Conservation (phyloP, 192 early-diverging fungal species). For the Mortierella claussenii region DNA sequence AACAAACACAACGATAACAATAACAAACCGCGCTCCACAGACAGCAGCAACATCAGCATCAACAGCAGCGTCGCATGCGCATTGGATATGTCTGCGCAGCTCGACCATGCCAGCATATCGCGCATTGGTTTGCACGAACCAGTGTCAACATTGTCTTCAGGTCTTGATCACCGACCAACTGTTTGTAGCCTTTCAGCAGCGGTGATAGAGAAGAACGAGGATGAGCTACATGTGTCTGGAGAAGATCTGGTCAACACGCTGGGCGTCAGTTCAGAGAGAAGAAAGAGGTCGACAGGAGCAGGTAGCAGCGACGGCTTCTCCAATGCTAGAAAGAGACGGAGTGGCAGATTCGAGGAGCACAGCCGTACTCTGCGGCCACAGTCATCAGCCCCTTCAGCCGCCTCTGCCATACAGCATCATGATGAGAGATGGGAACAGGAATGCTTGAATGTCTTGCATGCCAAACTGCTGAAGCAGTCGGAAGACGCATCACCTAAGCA, state of each 20-base stretch:
- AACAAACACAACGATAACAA: background rate
- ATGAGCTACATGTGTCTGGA: background rate
- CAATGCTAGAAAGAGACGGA: constrained; percentile 15
- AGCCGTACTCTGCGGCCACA: background rate
- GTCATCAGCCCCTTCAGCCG: background rate
- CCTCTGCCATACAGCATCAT: background rate
- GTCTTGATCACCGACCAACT: background rate
- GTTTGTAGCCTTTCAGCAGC: no score
- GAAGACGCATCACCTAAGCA: background rate
- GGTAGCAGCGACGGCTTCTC: background rate
- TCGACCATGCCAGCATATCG: background rate
- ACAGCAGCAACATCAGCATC: background rate
- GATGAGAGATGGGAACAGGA: no score
- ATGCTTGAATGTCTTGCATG: no score
- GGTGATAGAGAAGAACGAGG: no score
- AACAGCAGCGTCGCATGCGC: background rate
- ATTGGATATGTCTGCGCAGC: constrained; percentile 23
- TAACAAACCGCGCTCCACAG: background rate
- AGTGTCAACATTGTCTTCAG: background rate
- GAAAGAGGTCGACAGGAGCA: constrained; percentile 8
- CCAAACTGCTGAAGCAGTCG: background rate
- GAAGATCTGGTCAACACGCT: constrained; percentile 1
- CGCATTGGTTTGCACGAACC: background rate
- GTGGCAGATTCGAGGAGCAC: background rate
- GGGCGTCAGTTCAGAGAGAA: constrained; percentile 7